phyloP scores from a whole-genome alignment of 805 yeast species.

The Ogataea thermomethanolica region DNA sequence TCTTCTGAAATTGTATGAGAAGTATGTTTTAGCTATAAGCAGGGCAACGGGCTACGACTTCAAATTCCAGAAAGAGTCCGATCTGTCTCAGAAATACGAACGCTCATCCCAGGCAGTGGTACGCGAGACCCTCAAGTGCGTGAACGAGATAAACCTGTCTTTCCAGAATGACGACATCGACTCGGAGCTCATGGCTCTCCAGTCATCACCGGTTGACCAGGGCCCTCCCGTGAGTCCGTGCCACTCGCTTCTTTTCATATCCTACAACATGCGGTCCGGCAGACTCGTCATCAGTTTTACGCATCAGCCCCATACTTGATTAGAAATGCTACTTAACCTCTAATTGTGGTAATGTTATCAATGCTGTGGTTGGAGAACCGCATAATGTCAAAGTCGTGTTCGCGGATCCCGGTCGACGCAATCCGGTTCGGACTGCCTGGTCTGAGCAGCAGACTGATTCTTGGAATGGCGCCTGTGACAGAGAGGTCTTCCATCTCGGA shows the following conservation, averaged over 20 bases:
- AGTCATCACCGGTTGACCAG: constrained; percentile 18
- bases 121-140: constrained; percentile 20
- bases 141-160: constrained; percentile 18
- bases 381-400: constrained; percentile 11
- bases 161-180: constrained; percentile 23
- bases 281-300: constrained; percentile 29
- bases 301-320: constrained; percentile 26
- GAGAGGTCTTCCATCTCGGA: constrained; percentile 42
- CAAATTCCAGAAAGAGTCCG: constrained; percentile 18
- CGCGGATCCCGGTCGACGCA: constrained; percentile 32
- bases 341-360: background rate
- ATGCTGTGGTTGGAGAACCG: constrained; percentile 1
- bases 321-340: constrained; percentile 2
- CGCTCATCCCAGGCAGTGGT: constrained; percentile 15
- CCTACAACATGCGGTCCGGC: constrained; percentile 27
- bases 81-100: constrained; percentile 15
- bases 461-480: constrained; percentile 45
- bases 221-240: constrained; percentile 17
- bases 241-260: constrained; percentile 26
- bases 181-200: constrained; percentile 23
- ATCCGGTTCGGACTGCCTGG: constrained; percentile 61
- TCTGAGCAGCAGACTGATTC: constrained; percentile 41
- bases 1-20: constrained; percentile 26
- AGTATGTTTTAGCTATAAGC: constrained; percentile 29
- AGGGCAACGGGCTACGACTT: constrained; percentile 30